Base-by-base conservation (phyloP, 2,329 filamentous ascomycete genomes). In the Aspergillus sp. region DNA sequence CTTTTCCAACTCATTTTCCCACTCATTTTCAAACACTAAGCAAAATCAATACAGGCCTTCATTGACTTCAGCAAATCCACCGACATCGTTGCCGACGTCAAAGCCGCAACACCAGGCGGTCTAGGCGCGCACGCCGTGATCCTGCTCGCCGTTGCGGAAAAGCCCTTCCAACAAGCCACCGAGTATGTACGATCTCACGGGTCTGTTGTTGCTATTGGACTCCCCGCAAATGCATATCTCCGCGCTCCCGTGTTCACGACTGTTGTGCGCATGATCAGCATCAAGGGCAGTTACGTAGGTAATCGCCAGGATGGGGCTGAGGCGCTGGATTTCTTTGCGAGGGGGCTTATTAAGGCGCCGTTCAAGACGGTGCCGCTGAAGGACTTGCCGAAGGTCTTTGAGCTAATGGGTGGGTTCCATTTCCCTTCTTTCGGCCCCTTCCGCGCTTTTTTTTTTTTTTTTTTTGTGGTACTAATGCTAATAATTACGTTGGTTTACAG, bases 161-260 rank as follows among this genome's bases (percentile, higher is more conserved):
- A 90, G 83, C 94, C 94, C 57, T 97, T 97, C 88, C 92, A 97
- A 82, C 93, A 97, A 82, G 94, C 94, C 47, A 88, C 91, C 52
- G 89, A 85, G 79, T 97, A 97, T 79, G 89, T 97, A 65, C 91
- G 94, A 63, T 86, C 92, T 59, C 87, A 88, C 63, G 94, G 94
- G 62, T 85, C 87, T 45, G 91, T 97, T 73, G 86, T 97, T 65
- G 94, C 91, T 80, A 95, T 98, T 72, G 94, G 93, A 73, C 83
- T 97, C 28, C 94, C 94, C 5, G 89, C 91, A 43, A 84, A 89
- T 66, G 93, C 93, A 2, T 91, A 84, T 78, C 85, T 97, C 66
- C 86, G 86, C 69, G 93, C 93, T 1, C 91, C 92, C 45, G 93
- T 97, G 59, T 97, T 97, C 76, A 89, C 93, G 74, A 92, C 90